A percentile compares a stretch with the other conserved stretches of the same genome.
These are phyloP conservation scores for Hippophae rhamnoides DNA, from an alignment of 306 rosid species.

Conservation along the genomic window DNA sequence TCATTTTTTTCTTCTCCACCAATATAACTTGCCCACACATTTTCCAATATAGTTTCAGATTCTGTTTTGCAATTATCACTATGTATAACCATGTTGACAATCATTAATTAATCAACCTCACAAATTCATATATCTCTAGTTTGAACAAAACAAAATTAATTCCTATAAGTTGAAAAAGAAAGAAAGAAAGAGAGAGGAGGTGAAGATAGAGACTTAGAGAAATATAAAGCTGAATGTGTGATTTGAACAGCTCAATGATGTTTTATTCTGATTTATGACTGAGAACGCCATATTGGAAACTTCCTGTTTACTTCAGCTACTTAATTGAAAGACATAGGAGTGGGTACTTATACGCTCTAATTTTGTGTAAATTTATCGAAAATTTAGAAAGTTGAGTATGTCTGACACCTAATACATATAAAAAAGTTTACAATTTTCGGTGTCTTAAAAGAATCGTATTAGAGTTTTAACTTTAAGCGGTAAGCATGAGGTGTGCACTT, in stretches of 20 bases:
- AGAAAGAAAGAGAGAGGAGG: constrained; percentile 10
- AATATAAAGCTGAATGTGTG: constrained; percentile 19
- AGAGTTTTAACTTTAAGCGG: constrained; percentile 23
- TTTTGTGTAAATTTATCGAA: too few species aligned
- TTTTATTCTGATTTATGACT: constrained; percentile 26
- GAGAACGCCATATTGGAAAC: constrained; percentile 32
- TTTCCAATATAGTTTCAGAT: constrained; percentile 65
- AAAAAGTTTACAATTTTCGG: too few species aligned
- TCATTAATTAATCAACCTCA: not conserved
- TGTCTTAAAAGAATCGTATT: too few species aligned
- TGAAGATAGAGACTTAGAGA: constrained; percentile 6
- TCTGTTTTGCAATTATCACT: constrained; percentile 19
- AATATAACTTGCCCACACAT: constrained; percentile 70
- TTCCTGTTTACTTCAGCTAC: constrained; percentile 46
- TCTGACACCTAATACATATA: too few species aligned
- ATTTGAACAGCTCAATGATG: constrained; percentile 36
- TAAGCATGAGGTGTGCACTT: constrained; percentile 10
- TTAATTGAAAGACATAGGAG: constrained; percentile 21
- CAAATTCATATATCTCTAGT: too few species aligned
- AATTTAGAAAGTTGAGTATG: too few species aligned
- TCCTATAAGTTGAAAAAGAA: constrained; percentile 5
- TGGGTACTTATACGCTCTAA: too few species aligned
- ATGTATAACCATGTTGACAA: constrained; percentile 37
- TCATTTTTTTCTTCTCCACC: constrained; percentile 23
- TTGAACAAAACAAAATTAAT: not conserved